Evolutionary conservation across 176 grass and related monocot species (phyloP), one percentile per base, ranked within the genome.

Genomic region (Carex kokanica): DNA sequence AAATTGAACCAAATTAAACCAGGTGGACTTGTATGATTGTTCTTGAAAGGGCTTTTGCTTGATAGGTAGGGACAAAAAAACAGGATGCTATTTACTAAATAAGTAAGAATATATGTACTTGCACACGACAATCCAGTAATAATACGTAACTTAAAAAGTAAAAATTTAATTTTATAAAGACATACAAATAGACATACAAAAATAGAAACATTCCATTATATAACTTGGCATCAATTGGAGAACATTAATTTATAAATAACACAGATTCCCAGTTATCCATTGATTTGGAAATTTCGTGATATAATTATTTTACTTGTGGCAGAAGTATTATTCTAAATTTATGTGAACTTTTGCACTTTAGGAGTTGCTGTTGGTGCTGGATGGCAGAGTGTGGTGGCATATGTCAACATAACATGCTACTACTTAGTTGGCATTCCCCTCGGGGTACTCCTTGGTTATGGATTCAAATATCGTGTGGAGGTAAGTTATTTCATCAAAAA

Each of bases 401-500:
- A 93, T 58, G 92, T 98, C 16, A 98, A 98, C 47, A 83, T 98
- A 58, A 78, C 91, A 45, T 87, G 92, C 2, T 98, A 98, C 60
- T 98, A 98, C 82, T 32, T 95, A 20, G 86, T 98, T 10, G 92
- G 92, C 5, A 88, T 98, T 61, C 92, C 95, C 78, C 69, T 98
- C n/a, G 91, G 95, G 17, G 68, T 38, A 14, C 24, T 91, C 2
- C 86, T 98, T 70, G 95, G 92, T 66, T 98, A 98, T 65, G 25
- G 81, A 2, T 6, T 93, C 27, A 83, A 87, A n/a, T 77, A 77
- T 53, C 86, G 91, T 84, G 92, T 93, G 0, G 89, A 93, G 89
- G 92, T 94, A 73, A 52, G 73, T 68, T 31, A 2, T 80, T 53
- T 41, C 23, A 34, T 62, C 32, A 24, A 53, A 32, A 29, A 29